Conservation (phyloP, 139 green algal genomes). For the Ettlia oleoabundans region DNA sequence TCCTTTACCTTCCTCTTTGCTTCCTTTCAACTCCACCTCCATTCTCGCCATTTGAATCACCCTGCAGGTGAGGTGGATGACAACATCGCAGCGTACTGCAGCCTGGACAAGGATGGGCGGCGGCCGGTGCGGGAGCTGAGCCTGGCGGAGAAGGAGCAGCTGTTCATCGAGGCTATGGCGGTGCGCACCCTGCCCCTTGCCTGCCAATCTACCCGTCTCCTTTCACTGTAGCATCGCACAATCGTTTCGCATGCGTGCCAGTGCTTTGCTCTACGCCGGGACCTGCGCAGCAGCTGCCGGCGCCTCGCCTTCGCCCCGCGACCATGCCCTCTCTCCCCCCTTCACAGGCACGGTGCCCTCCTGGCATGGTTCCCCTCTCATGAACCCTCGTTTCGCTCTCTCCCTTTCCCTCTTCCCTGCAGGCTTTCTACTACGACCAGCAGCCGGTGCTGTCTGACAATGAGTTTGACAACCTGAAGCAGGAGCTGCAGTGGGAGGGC, state of each 20-base stretch:
- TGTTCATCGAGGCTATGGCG: constrained; percentile 77
- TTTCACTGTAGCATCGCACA: no score
- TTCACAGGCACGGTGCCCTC: not conserved
- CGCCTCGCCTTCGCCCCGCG: no score
- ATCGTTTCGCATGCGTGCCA: not conserved
- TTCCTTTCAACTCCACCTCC: not conserved
- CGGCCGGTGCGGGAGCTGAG: constrained; percentile 41
- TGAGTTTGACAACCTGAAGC: constrained; percentile 90
- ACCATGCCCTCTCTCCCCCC: not conserved
- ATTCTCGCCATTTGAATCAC: not conserved
- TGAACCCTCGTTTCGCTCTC: not conserved
- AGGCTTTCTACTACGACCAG: constrained; percentile 78
- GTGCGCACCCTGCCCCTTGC: not conserved
- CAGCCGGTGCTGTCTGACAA: constrained; percentile 77
- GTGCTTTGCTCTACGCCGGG: no score
- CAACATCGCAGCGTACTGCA: constrained; percentile 52
- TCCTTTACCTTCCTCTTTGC: not conserved
- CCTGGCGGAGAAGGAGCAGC: constrained; percentile 87
- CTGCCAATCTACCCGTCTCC: no score
- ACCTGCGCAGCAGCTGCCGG: no score
- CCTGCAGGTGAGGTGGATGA: constrained; percentile 22
- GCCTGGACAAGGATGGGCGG: constrained; percentile 31
- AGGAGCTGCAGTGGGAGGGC: constrained; percentile 89
- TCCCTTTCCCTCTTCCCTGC: not conserved
- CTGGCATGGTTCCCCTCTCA: not conserved